A percentile compares a stretch with the other conserved stretches of the same genome.
Evolutionary conservation across 345 rosid species (phyloP).

Genomic region (Chamaenerion angustifolium): DNA sequence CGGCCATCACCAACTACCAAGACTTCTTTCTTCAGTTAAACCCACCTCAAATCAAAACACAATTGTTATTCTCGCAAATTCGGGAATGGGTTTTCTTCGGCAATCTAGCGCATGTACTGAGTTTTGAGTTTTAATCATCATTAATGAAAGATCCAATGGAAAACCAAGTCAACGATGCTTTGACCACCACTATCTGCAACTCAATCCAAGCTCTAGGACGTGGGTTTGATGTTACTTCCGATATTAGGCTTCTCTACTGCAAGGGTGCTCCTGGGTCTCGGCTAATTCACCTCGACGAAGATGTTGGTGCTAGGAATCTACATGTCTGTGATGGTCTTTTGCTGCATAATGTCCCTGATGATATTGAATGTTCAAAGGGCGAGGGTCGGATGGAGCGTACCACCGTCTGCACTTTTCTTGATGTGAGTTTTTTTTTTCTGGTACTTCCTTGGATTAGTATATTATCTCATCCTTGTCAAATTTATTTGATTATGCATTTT

Average conservation of each 20-base stretch:
- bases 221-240: constrained; percentile 89
- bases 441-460: constrained; percentile 9
- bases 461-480: background rate
- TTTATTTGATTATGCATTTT: too few relatives aligned
- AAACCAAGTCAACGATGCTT: constrained; percentile 30
- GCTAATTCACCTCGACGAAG: constrained; percentile 58
- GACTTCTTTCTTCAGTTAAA: background rate
- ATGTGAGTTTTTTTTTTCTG: constrained; percentile 54
- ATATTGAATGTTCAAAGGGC: constrained; percentile 46
- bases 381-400: constrained; percentile 28
- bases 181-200: constrained; percentile 60
- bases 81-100: too few relatives aligned
- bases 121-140: background rate
- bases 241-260: constrained; percentile 82
- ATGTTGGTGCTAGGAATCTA: constrained; percentile 39
- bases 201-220: constrained; percentile 93
- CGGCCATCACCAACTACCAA: constrained; percentile 10
- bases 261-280: constrained; percentile 91
- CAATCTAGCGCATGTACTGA: background rate
- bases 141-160: constrained; percentile 23
- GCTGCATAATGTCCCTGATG: constrained; percentile 45
- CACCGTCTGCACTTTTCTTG: constrained; percentile 58
- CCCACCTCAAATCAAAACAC: too few relatives aligned
- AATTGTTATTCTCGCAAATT: too few relatives aligned
- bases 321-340: constrained; percentile 32